These are phyloP conservation scores for Sphaerulina musiva DNA, from an alignment of 2,329 filamentous ascomycete species.

Conservation along the genomic window DNA sequence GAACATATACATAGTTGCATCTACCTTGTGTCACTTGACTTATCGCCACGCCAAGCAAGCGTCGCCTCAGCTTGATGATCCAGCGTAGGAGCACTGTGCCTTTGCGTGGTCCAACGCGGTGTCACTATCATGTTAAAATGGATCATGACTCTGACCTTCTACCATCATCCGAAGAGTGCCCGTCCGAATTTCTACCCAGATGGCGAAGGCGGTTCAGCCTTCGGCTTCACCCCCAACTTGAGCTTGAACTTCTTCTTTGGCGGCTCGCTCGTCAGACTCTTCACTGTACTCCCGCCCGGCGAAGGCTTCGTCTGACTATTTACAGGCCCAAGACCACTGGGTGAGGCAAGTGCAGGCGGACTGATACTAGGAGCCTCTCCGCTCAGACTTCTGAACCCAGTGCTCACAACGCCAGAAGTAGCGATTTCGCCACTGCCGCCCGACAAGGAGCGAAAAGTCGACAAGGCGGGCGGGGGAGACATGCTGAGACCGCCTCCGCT, in stretches of 20 bases:
- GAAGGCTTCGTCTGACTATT: neutral
- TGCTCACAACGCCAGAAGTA: neutral
- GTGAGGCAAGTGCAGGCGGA: slow-evolving; percentile 10
- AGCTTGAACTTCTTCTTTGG: slow-evolving; percentile 28
- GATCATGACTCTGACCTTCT: too few relatives aligned
- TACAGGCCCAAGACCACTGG: slow-evolving; percentile 11
- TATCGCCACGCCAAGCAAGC: too few relatives aligned
- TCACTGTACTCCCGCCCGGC: slow-evolving; percentile 11
- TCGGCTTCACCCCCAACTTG: slow-evolving; percentile 18
- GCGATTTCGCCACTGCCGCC: neutral
- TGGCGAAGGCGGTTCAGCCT: neutral
- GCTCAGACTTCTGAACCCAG: slow-evolving; percentile 10
- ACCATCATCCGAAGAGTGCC: too few relatives aligned
- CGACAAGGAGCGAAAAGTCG: slow-evolving; percentile 3
- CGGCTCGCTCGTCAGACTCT: slow-evolving; percentile 15
- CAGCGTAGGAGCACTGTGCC: too few relatives aligned
- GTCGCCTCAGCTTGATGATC: too few relatives aligned
- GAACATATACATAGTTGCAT: too few relatives aligned
- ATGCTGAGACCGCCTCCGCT: neutral
- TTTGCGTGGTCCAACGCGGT: too few relatives aligned
- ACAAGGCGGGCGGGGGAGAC: slow-evolving; percentile 1
- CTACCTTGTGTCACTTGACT: too few relatives aligned
- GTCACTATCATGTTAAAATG: too few relatives aligned
- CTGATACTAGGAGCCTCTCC: slow-evolving; percentile 10
- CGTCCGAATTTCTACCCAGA: slow-evolving; percentile 1